A percentile compares a stretch with the other conserved stretches of the same genome.
These are phyloP conservation scores for Myxozyma vanderwaltii DNA, from an alignment of 805 yeast species.

Conservation along the genomic window DNA sequence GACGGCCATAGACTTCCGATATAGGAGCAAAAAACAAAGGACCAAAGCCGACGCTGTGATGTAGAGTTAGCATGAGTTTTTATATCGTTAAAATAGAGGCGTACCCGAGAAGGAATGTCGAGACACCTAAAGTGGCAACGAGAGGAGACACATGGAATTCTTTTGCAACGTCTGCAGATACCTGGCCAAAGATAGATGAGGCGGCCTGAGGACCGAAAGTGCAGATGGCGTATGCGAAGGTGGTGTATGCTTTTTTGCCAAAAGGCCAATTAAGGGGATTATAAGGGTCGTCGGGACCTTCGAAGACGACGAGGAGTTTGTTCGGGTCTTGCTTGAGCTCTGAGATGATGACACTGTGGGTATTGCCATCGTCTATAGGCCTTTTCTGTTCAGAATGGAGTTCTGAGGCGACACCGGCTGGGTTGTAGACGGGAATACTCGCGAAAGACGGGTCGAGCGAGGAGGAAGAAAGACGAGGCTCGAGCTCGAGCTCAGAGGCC, in stretches of 20 bases:
- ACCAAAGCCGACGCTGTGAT: constrained; percentile 47
- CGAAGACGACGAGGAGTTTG: constrained; percentile 53
- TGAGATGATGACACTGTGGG: too few relatives aligned
- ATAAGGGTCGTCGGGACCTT: constrained; percentile 69
- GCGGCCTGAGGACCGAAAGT: constrained; percentile 53
- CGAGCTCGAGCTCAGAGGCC: too few relatives aligned
- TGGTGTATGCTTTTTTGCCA: constrained; percentile 45
- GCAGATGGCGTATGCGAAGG: constrained; percentile 46
- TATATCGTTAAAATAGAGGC: neutral
- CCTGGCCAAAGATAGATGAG: constrained; percentile 47
- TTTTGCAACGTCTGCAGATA: constrained; percentile 10
- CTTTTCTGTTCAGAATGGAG: neutral
- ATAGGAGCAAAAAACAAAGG: constrained; percentile 67
- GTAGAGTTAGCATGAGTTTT: neutral
- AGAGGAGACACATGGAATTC: constrained; percentile 8
- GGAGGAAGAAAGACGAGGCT: too few relatives aligned
- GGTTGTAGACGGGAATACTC: too few relatives aligned
- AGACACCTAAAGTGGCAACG: constrained; percentile 27
- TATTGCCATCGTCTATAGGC: too few relatives aligned
- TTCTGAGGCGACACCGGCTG: too few relatives aligned
- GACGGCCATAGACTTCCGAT: constrained; percentile 48
- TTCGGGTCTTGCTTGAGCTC: neutral
- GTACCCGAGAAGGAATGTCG: constrained; percentile 25
- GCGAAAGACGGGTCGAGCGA: too few relatives aligned
- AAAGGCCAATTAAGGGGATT: constrained; percentile 61